Conservation (phyloP, 2,329 filamentous ascomycete species). For the Nemania serpens region DNA sequence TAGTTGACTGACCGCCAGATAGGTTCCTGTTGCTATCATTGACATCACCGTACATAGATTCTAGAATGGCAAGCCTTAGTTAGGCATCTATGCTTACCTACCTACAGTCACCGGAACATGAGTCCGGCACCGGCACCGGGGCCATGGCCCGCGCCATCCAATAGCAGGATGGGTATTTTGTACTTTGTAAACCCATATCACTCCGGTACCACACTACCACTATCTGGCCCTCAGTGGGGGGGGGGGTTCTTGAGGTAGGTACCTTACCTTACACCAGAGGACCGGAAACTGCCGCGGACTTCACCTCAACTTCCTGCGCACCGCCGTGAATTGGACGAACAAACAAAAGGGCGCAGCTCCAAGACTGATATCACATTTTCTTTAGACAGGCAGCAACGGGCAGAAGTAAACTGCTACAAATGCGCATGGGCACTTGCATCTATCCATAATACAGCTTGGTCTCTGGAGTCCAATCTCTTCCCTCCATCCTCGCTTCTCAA, state of each 20-base stretch:
- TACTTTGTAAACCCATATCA: neutral
- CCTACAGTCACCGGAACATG: too few relatives aligned
- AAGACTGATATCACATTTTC: neutral
- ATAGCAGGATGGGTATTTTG: neutral
- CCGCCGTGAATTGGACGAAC: neutral
- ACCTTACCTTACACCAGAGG: neutral
- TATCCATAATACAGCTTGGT: neutral
- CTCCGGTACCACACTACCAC: conserved; percentile 3
- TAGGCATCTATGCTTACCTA: neutral
- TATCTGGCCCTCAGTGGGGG: conserved; percentile 8
- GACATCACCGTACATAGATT: neutral
- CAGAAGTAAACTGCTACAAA: neutral
- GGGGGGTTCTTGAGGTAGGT: too few relatives aligned
- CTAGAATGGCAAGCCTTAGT: neutral
- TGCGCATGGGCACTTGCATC: neutral
- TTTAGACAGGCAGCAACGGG: neutral
- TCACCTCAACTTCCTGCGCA: neutral
- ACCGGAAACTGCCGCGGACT: neutral
- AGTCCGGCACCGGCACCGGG: neutral
- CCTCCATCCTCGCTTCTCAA: neutral
- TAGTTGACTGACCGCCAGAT: neutral
- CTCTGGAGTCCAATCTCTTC: neutral
- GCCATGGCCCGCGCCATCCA: neutral
- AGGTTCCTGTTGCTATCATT: neutral
- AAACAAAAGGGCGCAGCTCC: neutral